These are phyloP conservation scores for Aspergillus sp. DNA, from an alignment of 2,329 filamentous ascomycete species.

Conservation along the genomic window DNA sequence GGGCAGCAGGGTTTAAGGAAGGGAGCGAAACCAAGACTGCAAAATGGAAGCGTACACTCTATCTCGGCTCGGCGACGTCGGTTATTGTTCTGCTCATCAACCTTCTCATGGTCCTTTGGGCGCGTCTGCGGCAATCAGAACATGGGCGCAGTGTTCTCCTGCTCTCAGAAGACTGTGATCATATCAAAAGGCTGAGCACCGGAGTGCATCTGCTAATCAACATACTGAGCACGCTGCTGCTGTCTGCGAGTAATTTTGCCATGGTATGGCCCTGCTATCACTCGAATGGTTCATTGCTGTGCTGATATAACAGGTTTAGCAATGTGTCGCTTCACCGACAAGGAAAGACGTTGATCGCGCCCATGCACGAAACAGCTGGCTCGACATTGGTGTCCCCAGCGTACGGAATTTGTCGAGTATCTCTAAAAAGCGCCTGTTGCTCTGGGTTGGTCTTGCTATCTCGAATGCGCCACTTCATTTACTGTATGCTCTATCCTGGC, in stretches of 20 bases:
- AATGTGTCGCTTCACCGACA: conserved; percentile 52
- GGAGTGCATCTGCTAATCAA: conserved; percentile 51
- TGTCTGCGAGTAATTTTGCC: conserved; percentile 51
- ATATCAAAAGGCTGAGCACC: not conserved
- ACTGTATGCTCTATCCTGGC: not conserved
- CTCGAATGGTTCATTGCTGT: too few species aligned
- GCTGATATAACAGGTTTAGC: conserved; percentile 24
- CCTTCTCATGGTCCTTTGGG: not conserved
- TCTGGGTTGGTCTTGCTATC: conserved; percentile 15
- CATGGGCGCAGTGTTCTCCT: not conserved
- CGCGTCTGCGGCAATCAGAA: not conserved
- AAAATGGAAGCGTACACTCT: not conserved
- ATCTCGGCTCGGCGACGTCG: not conserved
- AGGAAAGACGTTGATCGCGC: conserved; percentile 50
- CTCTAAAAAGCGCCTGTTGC: conserved; percentile 30
- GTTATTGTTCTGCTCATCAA: not conserved
- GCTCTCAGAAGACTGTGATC: not conserved
- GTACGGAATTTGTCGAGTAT: conserved; percentile 25
- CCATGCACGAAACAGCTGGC: conserved; percentile 43
- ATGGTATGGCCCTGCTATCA: conserved; percentile 28
- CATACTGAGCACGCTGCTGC: conserved; percentile 44
- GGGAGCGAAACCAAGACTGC: not conserved
- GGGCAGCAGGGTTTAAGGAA: too few species aligned
- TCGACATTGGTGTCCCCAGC: conserved; percentile 48
- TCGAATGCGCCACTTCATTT: conserved; percentile 16